Evolutionary conservation across 2,329 filamentous ascomycete species (phyloP), one percentile per base, ranked within the genome.

Genomic region (Claviceps pusilla): DNA sequence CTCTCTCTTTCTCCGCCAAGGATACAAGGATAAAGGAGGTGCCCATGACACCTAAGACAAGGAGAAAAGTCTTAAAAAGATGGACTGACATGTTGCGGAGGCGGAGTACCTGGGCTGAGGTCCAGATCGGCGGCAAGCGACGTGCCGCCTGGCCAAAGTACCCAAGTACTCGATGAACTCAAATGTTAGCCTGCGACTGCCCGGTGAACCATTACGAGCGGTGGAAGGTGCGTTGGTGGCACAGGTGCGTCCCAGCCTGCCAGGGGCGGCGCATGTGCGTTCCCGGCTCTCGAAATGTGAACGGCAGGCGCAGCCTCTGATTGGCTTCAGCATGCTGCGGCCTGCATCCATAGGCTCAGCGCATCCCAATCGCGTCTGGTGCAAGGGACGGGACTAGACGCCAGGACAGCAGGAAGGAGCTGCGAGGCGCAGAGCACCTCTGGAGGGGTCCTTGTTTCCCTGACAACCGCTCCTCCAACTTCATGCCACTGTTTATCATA

Each of bases 401-500:
- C 4, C 3, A 7, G 39, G 16, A 14, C 3, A 37, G 29, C 19
- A 12, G 28, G 51, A 37, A 7, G 51, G 19, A 12, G 46, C 29
- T 33, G 31, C 29, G 24, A 24, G 19, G 6, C 35, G 37, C 7
- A 29, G 35, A 19, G 35, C 43, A 12, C 19, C 19, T 19, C 19
- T 19, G 19, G 50, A 37, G 31, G 42, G 24, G 31, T 46, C 35
- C 35, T 28, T 9, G 56, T 57, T 54, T 49, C 56, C 51, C 39
- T 19, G 56, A 50, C 56, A 54, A 57, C 54, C 31, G n/a, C 39
- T 7, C 12, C 19, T 31, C 19, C 3, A 45, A 12, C 29, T 7
- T 19, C 41, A 19, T 29, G 16, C 16, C 19, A 47, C 49, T 57
- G 56, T 57, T 57, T 57, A 56, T 50, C 51, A 9, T 7, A 7